Evolutionary conservation across 306 rosid species (phyloP).

Genomic region (Cicer cuneatum): DNA sequence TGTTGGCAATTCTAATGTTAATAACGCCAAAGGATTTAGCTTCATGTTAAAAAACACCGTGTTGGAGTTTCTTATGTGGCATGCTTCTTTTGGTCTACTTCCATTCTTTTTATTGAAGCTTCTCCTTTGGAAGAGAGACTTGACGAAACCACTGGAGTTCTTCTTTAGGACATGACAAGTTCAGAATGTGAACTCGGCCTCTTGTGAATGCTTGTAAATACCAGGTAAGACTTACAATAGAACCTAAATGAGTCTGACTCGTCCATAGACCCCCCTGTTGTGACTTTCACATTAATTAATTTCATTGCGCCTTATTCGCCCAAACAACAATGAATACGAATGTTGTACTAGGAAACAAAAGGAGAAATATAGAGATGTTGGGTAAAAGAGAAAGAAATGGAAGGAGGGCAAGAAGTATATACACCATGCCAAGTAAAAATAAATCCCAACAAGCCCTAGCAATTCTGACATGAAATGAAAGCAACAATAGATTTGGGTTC

Average conservation of each 20-base stretch:
- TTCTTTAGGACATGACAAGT: neutral
- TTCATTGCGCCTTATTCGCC: neutral
- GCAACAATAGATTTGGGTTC: neutral
- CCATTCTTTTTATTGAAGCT: neutral
- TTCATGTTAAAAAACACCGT: neutral
- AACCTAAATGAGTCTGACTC: neutral
- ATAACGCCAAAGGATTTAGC: neutral
- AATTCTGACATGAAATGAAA: neutral
- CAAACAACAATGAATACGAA: neutral
- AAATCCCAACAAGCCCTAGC: neutral
- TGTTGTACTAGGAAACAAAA: neutral
- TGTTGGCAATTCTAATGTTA: neutral
- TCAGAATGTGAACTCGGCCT: neutral
- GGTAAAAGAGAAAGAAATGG: neutral
- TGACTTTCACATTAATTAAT: neutral
- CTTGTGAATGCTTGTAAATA: neutral
- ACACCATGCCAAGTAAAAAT: neutral
- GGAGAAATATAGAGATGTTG: neutral
- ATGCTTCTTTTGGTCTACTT: slow-evolving; percentile 9
- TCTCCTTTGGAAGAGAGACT: neutral
- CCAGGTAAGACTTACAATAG: neutral
- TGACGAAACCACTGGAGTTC: neutral
- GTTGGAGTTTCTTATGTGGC: neutral
- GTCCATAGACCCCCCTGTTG: neutral
- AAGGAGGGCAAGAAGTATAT: neutral